These are phyloP conservation scores for Trichoderma atrobrunneum DNA, from an alignment of 2,329 filamentous ascomycete genomes.

Conservation along the genomic window DNA sequence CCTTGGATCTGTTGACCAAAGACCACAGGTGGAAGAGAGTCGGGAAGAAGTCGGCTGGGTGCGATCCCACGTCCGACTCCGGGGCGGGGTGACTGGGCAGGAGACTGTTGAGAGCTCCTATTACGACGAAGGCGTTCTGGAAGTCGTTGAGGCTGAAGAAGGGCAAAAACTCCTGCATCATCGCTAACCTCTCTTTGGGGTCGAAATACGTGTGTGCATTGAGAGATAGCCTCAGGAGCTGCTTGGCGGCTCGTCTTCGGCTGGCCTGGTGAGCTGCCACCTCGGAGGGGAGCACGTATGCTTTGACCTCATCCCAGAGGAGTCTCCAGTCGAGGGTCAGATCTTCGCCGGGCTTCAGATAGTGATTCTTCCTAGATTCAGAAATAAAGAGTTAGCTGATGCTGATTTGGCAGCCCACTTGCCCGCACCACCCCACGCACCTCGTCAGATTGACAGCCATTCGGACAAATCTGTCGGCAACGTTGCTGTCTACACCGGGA, in stretches of 20 bases:
- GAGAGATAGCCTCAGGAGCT: constrained; percentile 81
- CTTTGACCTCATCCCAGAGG: constrained; percentile 88
- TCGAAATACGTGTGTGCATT: constrained; percentile 93
- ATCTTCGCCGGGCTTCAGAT: constrained; percentile 85
- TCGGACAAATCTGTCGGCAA: constrained; percentile 87
- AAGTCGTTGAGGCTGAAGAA: constrained; percentile 94
- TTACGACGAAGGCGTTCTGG: constrained; percentile 89
- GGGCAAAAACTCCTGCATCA: constrained; percentile 75
- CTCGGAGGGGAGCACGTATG: constrained; percentile 83
- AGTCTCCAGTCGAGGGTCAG: constrained; percentile 91
- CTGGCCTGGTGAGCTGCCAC: constrained; percentile 62
- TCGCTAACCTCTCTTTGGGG: constrained; percentile 75
- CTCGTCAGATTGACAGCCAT: constrained; percentile 97
- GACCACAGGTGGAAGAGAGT: constrained; percentile 98
- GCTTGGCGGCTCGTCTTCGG: constrained; percentile 56
- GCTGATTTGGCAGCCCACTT: neutral
- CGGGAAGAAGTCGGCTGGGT: constrained; percentile 84
- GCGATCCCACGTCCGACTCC: constrained; percentile 67
- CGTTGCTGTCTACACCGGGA: constrained; percentile 77
- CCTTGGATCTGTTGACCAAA: constrained; percentile 82
- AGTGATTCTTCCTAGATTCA: constrained; percentile 79
- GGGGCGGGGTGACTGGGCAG: constrained; percentile 81
- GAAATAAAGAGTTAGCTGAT: neutral
- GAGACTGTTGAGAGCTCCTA: constrained; percentile 80
- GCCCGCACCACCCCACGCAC: constrained; percentile 48